Conservation (phyloP, 805 yeast species). For the Nakazawaea wyomingensis region DNA sequence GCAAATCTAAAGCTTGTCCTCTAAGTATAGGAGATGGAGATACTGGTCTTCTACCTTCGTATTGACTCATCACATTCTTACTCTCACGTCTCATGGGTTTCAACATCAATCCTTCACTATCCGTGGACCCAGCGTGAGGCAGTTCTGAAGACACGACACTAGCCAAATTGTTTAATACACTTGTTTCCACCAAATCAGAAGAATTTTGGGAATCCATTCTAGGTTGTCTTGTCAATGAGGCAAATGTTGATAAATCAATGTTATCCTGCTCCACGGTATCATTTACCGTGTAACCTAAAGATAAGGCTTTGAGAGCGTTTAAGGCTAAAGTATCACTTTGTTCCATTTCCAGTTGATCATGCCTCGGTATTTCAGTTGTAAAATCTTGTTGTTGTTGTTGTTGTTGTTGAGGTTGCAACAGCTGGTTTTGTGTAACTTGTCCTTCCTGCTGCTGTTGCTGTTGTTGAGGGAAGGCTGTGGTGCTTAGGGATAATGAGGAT, state of each 20-base stretch:
- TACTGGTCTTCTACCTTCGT: conserved; percentile 10
- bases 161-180: conserved; percentile 7
- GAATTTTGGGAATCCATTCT: background rate
- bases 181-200: background rate
- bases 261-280: conserved; percentile 8
- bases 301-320: conserved; percentile 7
- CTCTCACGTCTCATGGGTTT: conserved; percentile 28
- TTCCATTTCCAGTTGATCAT: background rate
- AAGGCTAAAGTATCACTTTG: conserved; percentile 3
- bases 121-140: conserved; percentile 2
- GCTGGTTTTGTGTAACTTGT: too few species aligned
- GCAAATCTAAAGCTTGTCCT: conserved; percentile 7
- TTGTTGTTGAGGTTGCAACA: background rate
- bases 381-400: background rate
- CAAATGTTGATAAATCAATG: conserved; percentile 11
- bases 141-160: conserved; percentile 8
- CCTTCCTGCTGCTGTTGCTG: background rate
- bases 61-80: conserved; percentile 16
- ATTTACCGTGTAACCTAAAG: conserved; percentile 1
- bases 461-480: background rate
- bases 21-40: conserved; percentile 8
- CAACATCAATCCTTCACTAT: conserved; percentile 19
- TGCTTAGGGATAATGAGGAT: conserved; percentile 7
- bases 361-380: background rate
- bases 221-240: conserved; percentile 12